Evolutionary conservation across 257 asterid genomes (phyloP).

Genomic region (Ligustrum vulgare): DNA sequence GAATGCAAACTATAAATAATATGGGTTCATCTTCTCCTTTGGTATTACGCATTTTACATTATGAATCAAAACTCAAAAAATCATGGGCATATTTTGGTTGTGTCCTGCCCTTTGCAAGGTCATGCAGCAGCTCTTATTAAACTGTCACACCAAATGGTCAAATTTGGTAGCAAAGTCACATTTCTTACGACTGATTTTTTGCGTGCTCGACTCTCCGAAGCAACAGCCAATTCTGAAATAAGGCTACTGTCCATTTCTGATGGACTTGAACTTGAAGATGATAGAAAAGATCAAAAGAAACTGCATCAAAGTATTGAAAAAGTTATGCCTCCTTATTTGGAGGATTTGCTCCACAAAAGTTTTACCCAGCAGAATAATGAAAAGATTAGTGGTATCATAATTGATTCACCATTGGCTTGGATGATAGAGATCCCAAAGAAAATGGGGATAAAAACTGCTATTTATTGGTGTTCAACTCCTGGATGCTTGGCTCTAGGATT

Average conservation of each 20-base stretch:
- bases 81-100: constrained; percentile 42
- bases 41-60: not conserved
- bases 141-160: constrained; percentile 40
- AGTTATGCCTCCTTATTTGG: constrained; percentile 40
- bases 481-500: constrained; percentile 46
- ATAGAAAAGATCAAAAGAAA: constrained; percentile 35
- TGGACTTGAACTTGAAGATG: constrained; percentile 35
- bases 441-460: constrained; percentile 42
- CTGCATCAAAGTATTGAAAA: constrained; percentile 26
- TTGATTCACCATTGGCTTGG: constrained; percentile 42
- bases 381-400: constrained; percentile 42
- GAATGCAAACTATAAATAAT: not conserved
- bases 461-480: constrained; percentile 51
- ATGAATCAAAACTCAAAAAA: not conserved
- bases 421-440: constrained; percentile 40
- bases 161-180: constrained; percentile 40
- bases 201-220: constrained; percentile 13
- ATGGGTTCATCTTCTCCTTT: not conserved
- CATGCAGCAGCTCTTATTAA: constrained; percentile 54
- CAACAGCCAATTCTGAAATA: constrained; percentile 17
- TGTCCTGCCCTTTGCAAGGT: constrained; percentile 53
- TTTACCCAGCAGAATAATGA: not conserved
- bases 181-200: constrained; percentile 38
- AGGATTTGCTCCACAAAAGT: constrained; percentile 26
- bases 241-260: constrained; percentile 40